Evolutionary conservation across 306 rosid genomes (phyloP), one percentile per base, ranked within the genome.

Genomic region (Vicia sativa): DNA sequence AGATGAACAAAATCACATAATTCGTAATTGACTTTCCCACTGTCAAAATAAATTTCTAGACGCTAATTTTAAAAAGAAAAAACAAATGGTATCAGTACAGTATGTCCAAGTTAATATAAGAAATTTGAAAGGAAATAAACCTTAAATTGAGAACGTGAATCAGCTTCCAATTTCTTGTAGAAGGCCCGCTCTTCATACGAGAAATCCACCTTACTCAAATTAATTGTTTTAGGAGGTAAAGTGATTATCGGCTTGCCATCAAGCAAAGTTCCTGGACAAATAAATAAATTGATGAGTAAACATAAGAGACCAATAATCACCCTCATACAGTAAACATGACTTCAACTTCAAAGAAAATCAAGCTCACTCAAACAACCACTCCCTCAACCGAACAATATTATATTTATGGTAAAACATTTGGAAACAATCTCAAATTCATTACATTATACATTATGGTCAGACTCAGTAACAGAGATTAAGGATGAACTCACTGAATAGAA

Each of bases 91-190:
- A 21, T 11, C 29, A 25, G 10, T 4, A 42, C 4, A 73, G 45
- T 61, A 5, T 56, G 38, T 70, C 46, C 44, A 38, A 29, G 60
- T 23, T 50, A 65, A 21, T 29, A 74, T n/a, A 71, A 69, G 50
- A 44, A 13, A 57, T 50, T 31, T 31, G 50, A 28, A 75, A 77
- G 11, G 21, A 38, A 50, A 67, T 18, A 77, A 78, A 93, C 99
- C 99, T 90, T 90, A 82, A 93, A 93, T 68, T 78, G 93, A 72
- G 83, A 34, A 4, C 95, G 97, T 67, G 99, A 86, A 77, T 90
- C 99, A 2, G 96, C 83, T 87, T 93, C 99, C 80, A 93, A 85
- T 73, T 86, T 89, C 54, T 77, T 82, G 85, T 93, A 93, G 86
- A 93, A 93, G 63, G 88, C 92, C 46, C 99, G 91, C 82, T 93